Base-by-base conservation (phyloP, 176 grass and related monocot species). In the Juncus inflexus region DNA sequence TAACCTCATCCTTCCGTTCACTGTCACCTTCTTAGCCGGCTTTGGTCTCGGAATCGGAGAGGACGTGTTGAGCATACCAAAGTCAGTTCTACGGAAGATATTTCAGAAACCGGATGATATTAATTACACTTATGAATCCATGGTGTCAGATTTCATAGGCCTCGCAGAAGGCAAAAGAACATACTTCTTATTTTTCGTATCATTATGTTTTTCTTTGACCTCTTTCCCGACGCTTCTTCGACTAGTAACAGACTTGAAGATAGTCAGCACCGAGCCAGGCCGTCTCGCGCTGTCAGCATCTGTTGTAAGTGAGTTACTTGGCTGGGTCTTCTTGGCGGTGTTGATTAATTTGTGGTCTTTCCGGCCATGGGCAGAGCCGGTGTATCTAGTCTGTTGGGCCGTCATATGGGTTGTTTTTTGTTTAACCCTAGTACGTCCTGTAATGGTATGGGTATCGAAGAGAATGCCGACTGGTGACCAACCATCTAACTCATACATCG, bases 171-270 rank as follows among this genome's bases (percentile, higher is more conserved):
- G 35, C 8, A 14, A 28, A 42, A 51, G 43, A 7, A 1, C 35
- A 7, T 42, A 61, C 15, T 83, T 83, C 41, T 39, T 62, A 43
- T 5, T 78, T 12, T 65, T 83, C 74, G 39, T 83, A 14, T 52
- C 66, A 14, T 12, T 73, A 35, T 36, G 66, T 4, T 42, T 83
- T 55, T 77, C 74, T 0, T 19, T 74, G 52, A 77, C 80, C 9
- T 63, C 74, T 6, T 83, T 73, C 37, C 80, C 80, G 7, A 41
- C 73, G 67, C 40, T 83, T 2, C 40, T 65, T 4, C 67, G 54
- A 11, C 38, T 72, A 45, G 68, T 83, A 37, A 64, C 67, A 4
- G 52, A 73, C 15, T 35, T 77, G 12, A 83, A 83, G 74, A 60
- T 83, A 3, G 69, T 77, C 40, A 49, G 68, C 16, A 63, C 61